phyloP scores from a whole-genome alignment of 2,329 filamentous ascomycete species.

The Pestalotiopsis sp. region DNA sequence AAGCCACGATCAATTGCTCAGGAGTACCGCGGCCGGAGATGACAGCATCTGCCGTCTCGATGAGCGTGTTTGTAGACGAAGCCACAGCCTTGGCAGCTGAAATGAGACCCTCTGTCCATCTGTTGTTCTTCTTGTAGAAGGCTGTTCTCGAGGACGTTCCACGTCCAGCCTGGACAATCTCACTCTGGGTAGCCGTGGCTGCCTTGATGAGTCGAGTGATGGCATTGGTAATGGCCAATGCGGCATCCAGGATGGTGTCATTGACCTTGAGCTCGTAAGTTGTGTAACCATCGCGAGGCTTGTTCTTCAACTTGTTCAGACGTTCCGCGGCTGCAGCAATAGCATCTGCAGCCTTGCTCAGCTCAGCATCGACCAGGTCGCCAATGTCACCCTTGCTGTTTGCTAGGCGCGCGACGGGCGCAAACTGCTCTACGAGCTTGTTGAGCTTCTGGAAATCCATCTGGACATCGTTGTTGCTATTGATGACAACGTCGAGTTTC shows the following conservation, averaged over 20 bases:
- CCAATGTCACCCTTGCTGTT: slow-evolving; percentile 83
- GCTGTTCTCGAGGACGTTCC: slow-evolving; percentile 86
- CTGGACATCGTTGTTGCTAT: slow-evolving; percentile 95
- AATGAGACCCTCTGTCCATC: slow-evolving; percentile 97
- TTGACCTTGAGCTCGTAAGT: slow-evolving; percentile 97
- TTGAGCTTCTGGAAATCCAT: slow-evolving; percentile 91
- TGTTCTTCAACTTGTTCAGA: slow-evolving; percentile 90
- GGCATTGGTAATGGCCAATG: slow-evolving; percentile 89
- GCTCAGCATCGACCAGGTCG: slow-evolving; percentile 88
- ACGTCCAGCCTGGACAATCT: slow-evolving; percentile 92
- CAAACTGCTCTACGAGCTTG: slow-evolving; percentile 89
- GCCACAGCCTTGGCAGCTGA: slow-evolving; percentile 97
- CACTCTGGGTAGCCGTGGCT: slow-evolving; percentile 88
- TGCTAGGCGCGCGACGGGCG: slow-evolving; percentile 80
- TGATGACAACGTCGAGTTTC: slow-evolving; percentile 96
- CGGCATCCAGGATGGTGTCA: slow-evolving; percentile 91
- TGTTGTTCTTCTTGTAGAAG: slow-evolving; percentile 99
- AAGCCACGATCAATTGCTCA: slow-evolving; percentile 96
- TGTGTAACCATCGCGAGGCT: slow-evolving; percentile 92
- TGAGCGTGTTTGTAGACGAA: slow-evolving; percentile 89
- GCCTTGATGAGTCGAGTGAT: slow-evolving; percentile 95
- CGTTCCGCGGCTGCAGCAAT: slow-evolving; percentile 91
- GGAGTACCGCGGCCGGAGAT: slow-evolving; percentile 89
- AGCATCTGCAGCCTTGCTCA: slow-evolving; percentile 91
- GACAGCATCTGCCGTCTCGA: slow-evolving; percentile 96